A percentile compares a stretch with the other conserved stretches of the same genome.
phyloP scores from a whole-genome alignment of 2,329 filamentous ascomycete genomes.

The Sarocladiaceae sp. region DNA sequence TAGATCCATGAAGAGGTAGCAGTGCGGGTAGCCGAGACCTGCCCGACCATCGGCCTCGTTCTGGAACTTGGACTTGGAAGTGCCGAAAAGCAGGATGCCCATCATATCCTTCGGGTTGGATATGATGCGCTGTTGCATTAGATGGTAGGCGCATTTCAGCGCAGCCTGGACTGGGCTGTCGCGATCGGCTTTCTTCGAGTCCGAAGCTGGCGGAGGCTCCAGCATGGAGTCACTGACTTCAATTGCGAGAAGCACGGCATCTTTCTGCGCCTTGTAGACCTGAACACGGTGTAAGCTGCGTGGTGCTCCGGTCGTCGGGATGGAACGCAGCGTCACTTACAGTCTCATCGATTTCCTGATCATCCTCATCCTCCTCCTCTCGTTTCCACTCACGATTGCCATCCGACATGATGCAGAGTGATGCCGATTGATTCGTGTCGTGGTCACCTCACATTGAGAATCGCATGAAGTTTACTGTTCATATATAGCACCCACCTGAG shows the following conservation, averaged over 20 bases:
- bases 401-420: conserved; percentile 23
- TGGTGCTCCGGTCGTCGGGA: no score
- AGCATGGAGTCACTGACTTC: conserved; percentile 89
- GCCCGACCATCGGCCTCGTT: conserved; percentile 56
- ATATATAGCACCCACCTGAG: no score
- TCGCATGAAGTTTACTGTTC: neutral
- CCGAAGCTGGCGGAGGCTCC: conserved; percentile 52
- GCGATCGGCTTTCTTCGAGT: conserved; percentile 68
- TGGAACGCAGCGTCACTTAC: no score
- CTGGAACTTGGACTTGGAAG: conserved; percentile 73
- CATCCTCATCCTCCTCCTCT: conserved; percentile 60
- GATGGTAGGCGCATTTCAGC: conserved; percentile 84
- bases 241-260: conserved; percentile 97
- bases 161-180: conserved; percentile 78
- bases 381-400: conserved; percentile 36
- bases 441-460: neutral
- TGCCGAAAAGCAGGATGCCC: conserved; percentile 87
- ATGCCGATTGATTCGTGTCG: conserved; percentile 1
- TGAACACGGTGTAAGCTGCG: conserved; percentile 35
- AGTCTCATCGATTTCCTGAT: conserved; percentile 53
- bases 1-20: conserved; percentile 84
- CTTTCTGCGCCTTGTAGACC: conserved; percentile 88
- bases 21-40: conserved; percentile 73
- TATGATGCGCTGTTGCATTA: conserved; percentile 98
- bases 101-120: conserved; percentile 97